Evolutionary conservation across 1,284 basidiomycete species (phyloP), one percentile per base, ranked within the genome.

Genomic region (Jaminaea rosea): DNA sequence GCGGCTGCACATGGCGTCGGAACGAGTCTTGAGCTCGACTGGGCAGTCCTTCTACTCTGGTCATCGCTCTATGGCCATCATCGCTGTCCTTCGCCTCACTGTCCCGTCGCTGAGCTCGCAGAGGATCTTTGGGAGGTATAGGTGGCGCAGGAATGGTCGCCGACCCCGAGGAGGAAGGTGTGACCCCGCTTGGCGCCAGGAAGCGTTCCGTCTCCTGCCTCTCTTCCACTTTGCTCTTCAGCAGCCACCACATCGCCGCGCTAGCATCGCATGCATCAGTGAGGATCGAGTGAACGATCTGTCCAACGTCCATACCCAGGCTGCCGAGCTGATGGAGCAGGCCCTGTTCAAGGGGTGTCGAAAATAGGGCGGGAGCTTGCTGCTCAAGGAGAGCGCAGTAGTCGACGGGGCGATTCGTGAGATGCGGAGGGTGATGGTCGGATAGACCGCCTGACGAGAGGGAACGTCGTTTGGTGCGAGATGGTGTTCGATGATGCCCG

Each of bases 171-270:
- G 27, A 7, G 50, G 44, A 11, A 44, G 32, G 39, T 10, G 17
- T 21, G n/a, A 17, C 39, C 2, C n/a, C 39, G 39, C 17, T 24
- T 42, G 17, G 51, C 55, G 3, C 65, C 19, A 76, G 70, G n/a
- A 75, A 69, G 21, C 67, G 67, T 55, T 73, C 34, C 34, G 21
- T 21, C 4, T 15, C 73, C 45, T 69, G 77, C 52, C 80, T 82
- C 66, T 82, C 84, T 72, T 87, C 84, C 8, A 83, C 80, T 65
- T 84, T 87, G 62, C 84, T 81, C 67, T 86, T 84, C 46, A 98
- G 77, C 80, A 96, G 87, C 94, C 94, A 98, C 93, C 93, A 98
- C 10, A 89, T 77, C 1, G 92, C 89, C 9, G 90, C 87, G 5
- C 86, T 82, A 0, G 87, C 80, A 74, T 98, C 93, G 69, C 93